Conservation (phyloP, 2,329 filamentous ascomycete genomes). For the Dothistroma pini region DNA sequence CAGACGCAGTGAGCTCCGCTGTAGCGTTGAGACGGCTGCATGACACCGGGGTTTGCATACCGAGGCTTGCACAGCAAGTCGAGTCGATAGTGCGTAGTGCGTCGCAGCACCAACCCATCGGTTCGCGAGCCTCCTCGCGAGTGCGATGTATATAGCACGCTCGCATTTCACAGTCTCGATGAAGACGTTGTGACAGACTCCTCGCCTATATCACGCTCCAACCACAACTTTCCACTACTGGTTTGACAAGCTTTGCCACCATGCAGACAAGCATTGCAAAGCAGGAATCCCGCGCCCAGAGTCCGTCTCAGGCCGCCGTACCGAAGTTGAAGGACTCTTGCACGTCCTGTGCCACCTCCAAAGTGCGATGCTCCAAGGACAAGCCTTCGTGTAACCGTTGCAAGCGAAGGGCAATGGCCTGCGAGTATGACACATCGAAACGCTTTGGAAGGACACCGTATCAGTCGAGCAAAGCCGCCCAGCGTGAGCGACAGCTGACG, state of each 20-base stretch:
- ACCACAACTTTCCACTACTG: neutral
- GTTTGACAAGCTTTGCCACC: neutral
- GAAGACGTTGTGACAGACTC: neutral
- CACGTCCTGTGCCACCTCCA: neutral
- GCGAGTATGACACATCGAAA: neutral
- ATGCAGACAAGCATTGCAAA: neutral
- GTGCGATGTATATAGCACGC: neutral
- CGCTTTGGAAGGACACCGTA: neutral
- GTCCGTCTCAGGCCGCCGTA: neutral
- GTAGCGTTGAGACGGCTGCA: neutral
- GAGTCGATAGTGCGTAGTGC: neutral
- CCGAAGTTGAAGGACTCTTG: neutral
- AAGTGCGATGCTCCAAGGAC: constrained; percentile 2
- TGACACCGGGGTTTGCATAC: neutral
- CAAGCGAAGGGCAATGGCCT: neutral
- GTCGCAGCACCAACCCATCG: neutral
- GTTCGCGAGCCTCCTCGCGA: neutral
- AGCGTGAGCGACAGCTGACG: neutral
- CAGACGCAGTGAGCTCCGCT: neutral
- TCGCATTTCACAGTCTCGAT: neutral
- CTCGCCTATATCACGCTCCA: neutral
- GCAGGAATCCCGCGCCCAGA: neutral
- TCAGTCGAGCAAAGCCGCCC: neutral
- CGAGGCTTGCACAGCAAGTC: neutral
- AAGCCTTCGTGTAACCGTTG: neutral